Evolutionary conservation across 129 eudicot genomes (phyloP), one percentile per base, ranked within the genome.

Genomic region (Flaveria trinervia): DNA sequence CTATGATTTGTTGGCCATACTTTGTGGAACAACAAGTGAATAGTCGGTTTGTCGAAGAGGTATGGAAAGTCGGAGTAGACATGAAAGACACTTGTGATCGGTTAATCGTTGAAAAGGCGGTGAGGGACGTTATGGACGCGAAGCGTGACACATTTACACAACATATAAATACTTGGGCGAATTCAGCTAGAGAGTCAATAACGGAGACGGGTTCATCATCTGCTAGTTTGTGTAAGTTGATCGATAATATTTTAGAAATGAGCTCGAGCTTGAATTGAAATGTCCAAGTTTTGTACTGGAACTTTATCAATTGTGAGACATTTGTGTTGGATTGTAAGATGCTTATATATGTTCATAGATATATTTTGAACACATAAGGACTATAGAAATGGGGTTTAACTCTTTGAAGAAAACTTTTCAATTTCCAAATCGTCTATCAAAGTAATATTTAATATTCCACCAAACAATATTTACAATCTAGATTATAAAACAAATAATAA

Each of bases 1-100:
- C 91, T 1, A 89, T 89, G 95, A 52, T 84, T n/a, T 86, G 91
- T 60, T 84, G 91, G 95, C 91, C 95, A 1, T 73, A 61, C 3
- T 55, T 65, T 43, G 80, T 49, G 16, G 96, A 89, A 73, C 96
- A 89, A 65, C 89, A 76, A 30, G 83, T 89, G 70, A 89, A 66
- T 39, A 87, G 96, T 64, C 81, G 96, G 78, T 87, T 84, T 72
- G 89, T 84, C 13, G 77, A 62, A 6, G 86, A 82, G 52, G 89
- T 86, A 10, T 86, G 91, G 95, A 89, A 78, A 52, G 50, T 74
- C 26, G 95, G 95, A 13, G 11, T 86, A 2, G 91, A 86, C 77
- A 80, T 89, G 78, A 85, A 88, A 52, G 92, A 88, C 68, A 88
- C 60, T 28, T 88, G 92, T 78, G 87, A 88, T 33, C 79, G 87